phyloP scores from a whole-genome alignment of 768 basidiomycete genomes.

The Multifurca ochricompacta region DNA sequence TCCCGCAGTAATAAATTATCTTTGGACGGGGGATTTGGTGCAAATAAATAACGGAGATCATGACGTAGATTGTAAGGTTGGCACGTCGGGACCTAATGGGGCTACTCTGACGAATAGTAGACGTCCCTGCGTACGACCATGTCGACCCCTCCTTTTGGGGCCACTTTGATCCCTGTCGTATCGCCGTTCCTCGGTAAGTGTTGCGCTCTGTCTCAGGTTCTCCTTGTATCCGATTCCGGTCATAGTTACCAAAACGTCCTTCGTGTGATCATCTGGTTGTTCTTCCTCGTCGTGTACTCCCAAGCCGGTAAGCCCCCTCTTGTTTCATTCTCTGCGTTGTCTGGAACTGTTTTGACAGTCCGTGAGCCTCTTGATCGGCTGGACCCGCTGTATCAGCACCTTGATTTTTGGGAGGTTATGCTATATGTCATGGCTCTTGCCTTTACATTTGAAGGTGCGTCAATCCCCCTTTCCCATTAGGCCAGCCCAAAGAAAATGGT shows the following conservation, averaged over 20 bases:
- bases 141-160: conserved; percentile 52
- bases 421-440: conserved; percentile 75
- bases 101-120: conserved; percentile 31
- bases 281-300: conserved; percentile 74
- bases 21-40: conserved; percentile 80
- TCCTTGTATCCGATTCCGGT: background rate
- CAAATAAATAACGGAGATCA: conserved; percentile 69
- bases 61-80: conserved; percentile 65
- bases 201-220: background rate
- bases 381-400: conserved; percentile 40
- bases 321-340: background rate
- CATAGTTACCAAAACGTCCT: conserved; percentile 79
- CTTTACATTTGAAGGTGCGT: conserved; percentile 71
- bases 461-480: background rate
- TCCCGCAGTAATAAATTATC: conserved; percentile 57
- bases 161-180: conserved; percentile 66
- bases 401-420: conserved; percentile 75
- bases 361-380: conserved; percentile 70
- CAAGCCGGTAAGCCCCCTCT: conserved; percentile 54
- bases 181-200: conserved; percentile 67
- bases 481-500: background rate
- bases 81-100: background rate
- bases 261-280: conserved; percentile 67
- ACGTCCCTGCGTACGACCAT: conserved; percentile 56
- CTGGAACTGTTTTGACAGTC: conserved; percentile 35